These are phyloP conservation scores for Yamadazyma triangularis DNA, from an alignment of 1,139 yeast species.

Conservation along the genomic window DNA sequence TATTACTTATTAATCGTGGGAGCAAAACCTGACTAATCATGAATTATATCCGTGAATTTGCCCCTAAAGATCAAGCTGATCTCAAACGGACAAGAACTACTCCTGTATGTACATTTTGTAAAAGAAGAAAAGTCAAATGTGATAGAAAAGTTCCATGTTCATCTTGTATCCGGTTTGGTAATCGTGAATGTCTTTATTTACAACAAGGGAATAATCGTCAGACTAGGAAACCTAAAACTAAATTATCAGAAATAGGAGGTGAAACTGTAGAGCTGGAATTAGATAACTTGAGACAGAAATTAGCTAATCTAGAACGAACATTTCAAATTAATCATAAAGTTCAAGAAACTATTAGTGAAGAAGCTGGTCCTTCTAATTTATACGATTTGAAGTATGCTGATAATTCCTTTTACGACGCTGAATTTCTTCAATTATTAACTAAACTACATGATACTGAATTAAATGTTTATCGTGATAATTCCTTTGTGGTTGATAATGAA, in stretches of 20 bases:
- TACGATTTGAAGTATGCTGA: too few relatives aligned
- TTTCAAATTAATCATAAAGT: neutral
- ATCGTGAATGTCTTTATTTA: neutral
- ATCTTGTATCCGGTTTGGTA: neutral
- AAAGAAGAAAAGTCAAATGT: constrained; percentile 24
- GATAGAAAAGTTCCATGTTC: neutral
- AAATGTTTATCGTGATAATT: too few relatives aligned
- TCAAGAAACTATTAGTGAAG: neutral
- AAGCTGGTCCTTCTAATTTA: too few relatives aligned
- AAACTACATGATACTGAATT: too few relatives aligned
- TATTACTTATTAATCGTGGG: too few relatives aligned
- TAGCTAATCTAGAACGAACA: neutral
- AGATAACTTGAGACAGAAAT: neutral
- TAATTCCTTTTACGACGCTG: too few relatives aligned
- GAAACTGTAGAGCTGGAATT: neutral
- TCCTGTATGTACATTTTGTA: constrained; percentile 32
- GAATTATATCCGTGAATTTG: neutral
- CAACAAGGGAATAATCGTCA: neutral
- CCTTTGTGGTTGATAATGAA: too few relatives aligned
- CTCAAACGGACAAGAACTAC: constrained; percentile 5
- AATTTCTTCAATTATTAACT: too few relatives aligned
- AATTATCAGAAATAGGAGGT: too few relatives aligned
- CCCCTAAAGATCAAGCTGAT: constrained; percentile 1
- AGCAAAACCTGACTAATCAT: neutral
- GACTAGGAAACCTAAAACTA: too few relatives aligned